Evolutionary conservation across 768 basidiomycete genomes (phyloP).

Genomic region (Saitozyma sp.): DNA sequence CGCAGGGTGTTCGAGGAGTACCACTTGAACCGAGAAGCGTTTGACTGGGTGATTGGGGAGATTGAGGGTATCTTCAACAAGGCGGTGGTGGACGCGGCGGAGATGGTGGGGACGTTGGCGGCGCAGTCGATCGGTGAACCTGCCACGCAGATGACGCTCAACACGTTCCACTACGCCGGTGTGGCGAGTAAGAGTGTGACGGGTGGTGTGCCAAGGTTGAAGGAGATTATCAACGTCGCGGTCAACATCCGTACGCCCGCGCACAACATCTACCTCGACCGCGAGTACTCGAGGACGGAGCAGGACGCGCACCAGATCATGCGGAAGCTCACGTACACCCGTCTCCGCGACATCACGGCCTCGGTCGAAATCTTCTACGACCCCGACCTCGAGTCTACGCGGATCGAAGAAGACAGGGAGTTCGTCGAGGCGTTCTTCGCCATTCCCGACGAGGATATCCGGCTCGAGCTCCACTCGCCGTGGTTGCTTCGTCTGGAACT

Average conservation of each 20-base stretch:
- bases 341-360: slow-evolving; percentile 87
- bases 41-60: slow-evolving; percentile 97
- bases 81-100: slow-evolving; percentile 86
- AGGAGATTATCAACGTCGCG: slow-evolving; percentile 99
- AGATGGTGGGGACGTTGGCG: slow-evolving; percentile 98
- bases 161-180: slow-evolving; percentile 99
- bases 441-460: slow-evolving; percentile 95
- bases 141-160: slow-evolving; percentile 98
- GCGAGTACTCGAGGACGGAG: slow-evolving; percentile 65
- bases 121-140: slow-evolving; percentile 99
- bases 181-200: slow-evolving; percentile 99
- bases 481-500: slow-evolving; percentile 97
- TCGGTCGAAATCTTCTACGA: slow-evolving; percentile 99
- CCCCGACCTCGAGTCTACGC: slow-evolving; percentile 83
- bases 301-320: slow-evolving; percentile 46
- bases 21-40: slow-evolving; percentile 87
- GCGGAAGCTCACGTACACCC: slow-evolving; percentile 75
- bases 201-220: slow-evolving; percentile 96
- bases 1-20: slow-evolving; percentile 83
- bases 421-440: slow-evolving; percentile 99
- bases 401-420: slow-evolving; percentile 91
- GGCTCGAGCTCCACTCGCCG: slow-evolving; percentile 86
- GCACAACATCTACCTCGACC: slow-evolving; percentile 70
- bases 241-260: slow-evolving; percentile 98
- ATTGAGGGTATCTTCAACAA: slow-evolving; percentile 95